Evolutionary conservation across 2,329 filamentous ascomycete species (phyloP).

Genomic region (Elsinoe batatas): DNA sequence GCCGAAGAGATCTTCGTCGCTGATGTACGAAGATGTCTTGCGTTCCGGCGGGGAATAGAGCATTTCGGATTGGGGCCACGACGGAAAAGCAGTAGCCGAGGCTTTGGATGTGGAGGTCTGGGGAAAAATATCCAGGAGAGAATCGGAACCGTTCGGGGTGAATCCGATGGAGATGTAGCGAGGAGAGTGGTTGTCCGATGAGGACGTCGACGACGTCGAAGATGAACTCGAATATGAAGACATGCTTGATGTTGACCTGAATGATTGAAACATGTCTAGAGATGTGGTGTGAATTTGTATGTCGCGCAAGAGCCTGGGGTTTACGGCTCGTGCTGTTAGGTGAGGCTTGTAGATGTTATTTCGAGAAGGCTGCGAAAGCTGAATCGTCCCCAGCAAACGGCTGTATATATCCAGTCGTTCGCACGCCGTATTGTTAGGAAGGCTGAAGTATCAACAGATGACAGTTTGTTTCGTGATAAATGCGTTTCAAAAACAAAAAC

Average conservation of each 20-base stretch:
- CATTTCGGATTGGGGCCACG: slow-evolving; percentile 16
- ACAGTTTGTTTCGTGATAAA: slow-evolving; percentile 14
- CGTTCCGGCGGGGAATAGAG: slow-evolving; percentile 13
- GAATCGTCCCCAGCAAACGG: slow-evolving; percentile 13
- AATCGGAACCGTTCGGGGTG: slow-evolving; percentile 14
- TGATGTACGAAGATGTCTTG: slow-evolving; percentile 27
- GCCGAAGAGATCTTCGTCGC: slow-evolving; percentile 30
- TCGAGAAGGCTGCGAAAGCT: slow-evolving; percentile 13
- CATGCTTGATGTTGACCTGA: slow-evolving; percentile 15
- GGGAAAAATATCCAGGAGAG: slow-evolving; percentile 15
- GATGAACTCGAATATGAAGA: slow-evolving; percentile 14
- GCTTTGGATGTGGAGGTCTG: slow-evolving; percentile 14
- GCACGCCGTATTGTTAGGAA: neutral
- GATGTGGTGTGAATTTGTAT: slow-evolving; percentile 2
- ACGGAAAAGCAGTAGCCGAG: slow-evolving; percentile 17
- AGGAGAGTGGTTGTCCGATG: slow-evolving; percentile 14
- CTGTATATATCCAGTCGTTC: slow-evolving; percentile 1
- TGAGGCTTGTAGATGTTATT: slow-evolving; percentile 13
- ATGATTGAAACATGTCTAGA: slow-evolving; percentile 10
- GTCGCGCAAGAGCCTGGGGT: neutral
- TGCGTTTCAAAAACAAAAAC: slow-evolving; percentile 5
- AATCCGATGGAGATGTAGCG: slow-evolving; percentile 18
- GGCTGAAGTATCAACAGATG: slow-evolving; percentile 10
- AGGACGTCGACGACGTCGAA: slow-evolving; percentile 16
- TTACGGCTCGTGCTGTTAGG: neutral